Conservation (phyloP, 139 green algal genomes). For the Closterium sp. region DNA sequence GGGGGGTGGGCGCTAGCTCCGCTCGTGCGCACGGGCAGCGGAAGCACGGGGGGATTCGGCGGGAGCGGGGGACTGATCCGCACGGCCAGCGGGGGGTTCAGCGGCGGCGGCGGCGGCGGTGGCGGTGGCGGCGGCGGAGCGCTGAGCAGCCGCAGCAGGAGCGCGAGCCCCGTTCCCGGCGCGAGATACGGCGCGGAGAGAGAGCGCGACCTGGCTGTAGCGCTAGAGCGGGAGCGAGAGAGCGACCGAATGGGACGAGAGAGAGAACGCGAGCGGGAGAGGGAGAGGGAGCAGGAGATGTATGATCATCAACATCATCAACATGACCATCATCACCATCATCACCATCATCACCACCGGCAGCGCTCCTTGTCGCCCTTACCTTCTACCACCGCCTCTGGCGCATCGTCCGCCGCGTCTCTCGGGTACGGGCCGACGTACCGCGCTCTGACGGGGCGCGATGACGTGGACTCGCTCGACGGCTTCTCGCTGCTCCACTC, state of each 20-base stretch:
- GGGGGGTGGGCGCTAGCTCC: not conserved
- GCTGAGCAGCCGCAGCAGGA: not conserved
- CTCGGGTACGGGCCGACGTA: not conserved
- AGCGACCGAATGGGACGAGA: not conserved
- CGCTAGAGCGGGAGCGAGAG: not conserved
- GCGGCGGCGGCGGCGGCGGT: too few species aligned
- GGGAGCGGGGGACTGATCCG: not conserved
- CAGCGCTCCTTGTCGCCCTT: not conserved
- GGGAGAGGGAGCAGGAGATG: not conserved
- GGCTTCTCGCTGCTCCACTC: not conserved
- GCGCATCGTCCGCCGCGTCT: not conserved
- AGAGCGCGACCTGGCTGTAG: not conserved
- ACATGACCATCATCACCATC: too few species aligned
- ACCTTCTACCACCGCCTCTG: not conserved
- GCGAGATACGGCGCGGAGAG: not conserved
- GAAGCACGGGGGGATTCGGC: not conserved
- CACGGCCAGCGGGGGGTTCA: not conserved
- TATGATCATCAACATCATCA: not conserved
- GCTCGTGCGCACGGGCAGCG: not conserved
- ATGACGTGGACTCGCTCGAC: not conserved
- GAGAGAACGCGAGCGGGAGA: not conserved
- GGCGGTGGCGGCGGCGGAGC: too few species aligned
- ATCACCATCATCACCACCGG: not conserved
- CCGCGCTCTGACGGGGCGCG: not conserved
- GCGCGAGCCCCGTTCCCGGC: not conserved